Evolutionary conservation across 1,139 yeast genomes (phyloP).

Genomic region (Candida mesenterica): DNA sequence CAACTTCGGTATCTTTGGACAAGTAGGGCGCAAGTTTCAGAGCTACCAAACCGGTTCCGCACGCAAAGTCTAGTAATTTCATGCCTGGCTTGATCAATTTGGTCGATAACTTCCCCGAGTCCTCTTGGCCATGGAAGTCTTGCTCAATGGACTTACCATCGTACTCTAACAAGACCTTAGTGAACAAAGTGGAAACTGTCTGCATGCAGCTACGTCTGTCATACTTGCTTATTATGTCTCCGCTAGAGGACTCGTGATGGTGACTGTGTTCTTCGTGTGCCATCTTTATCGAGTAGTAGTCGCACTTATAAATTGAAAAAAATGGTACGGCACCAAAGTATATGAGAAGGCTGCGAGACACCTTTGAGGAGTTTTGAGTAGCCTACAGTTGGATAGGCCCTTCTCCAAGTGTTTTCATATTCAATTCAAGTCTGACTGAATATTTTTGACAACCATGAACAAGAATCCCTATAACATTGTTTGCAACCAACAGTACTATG

Average conservation of each 20-base stretch:
- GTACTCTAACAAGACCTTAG: conserved; percentile 22
- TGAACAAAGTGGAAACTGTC: conserved; percentile 19
- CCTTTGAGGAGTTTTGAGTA: too few species aligned
- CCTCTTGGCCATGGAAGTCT: neutral
- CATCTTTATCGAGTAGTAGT: too few species aligned
- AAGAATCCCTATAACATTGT: too few species aligned
- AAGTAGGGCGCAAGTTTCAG: conserved; percentile 30
- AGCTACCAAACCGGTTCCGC: conserved; percentile 44
- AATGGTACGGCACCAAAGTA: too few species aligned
- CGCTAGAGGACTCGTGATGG: neutral
- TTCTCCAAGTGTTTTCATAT: too few species aligned
- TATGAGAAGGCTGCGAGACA: too few species aligned
- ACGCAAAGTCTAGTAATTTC: conserved; percentile 41
- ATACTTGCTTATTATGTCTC: conserved; percentile 12
- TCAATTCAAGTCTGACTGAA: too few species aligned
- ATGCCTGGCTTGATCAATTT: conserved; percentile 27
- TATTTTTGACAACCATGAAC: too few species aligned
- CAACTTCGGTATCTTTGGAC: conserved; percentile 18
- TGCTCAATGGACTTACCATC: conserved; percentile 13
- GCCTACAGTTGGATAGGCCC: too few species aligned
- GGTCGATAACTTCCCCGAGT: neutral
- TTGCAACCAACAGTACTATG: too few species aligned
- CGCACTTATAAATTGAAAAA: too few species aligned
- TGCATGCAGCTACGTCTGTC: conserved; percentile 22
- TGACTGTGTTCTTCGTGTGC: too few species aligned